Evolutionary conservation across 2,329 filamentous ascomycete genomes (phyloP).

Genomic region (Stachybotrys chlorohalonatus): DNA sequence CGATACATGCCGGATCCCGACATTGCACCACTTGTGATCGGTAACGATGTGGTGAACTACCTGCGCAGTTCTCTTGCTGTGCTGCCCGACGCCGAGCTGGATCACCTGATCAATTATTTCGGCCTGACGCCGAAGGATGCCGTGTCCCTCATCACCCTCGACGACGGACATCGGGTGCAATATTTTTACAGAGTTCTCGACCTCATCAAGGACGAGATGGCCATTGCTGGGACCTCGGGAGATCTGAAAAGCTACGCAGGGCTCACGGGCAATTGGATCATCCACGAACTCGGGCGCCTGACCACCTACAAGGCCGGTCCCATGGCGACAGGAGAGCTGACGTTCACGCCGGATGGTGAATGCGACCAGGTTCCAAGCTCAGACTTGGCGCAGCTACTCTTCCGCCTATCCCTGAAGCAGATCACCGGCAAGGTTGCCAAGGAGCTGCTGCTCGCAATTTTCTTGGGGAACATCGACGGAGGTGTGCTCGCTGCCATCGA

Average conservation of each 20-base stretch:
- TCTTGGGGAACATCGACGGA: slow-evolving; percentile 26
- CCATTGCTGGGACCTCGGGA: slow-evolving; percentile 4
- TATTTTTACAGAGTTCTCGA: slow-evolving; percentile 67
- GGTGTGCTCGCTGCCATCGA: slow-evolving; percentile 37
- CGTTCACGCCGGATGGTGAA: slow-evolving; percentile 35
- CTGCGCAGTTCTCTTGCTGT: slow-evolving; percentile 56
- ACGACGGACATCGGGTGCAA: slow-evolving; percentile 70
- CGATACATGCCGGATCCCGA: slow-evolving; percentile 98
- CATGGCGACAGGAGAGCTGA: slow-evolving; percentile 20
- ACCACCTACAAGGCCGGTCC: slow-evolving; percentile 39
- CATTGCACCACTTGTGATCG: slow-evolving; percentile 69
- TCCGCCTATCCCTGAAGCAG: slow-evolving; percentile 34
- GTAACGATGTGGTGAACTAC: slow-evolving; percentile 56
- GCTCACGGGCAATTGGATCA: slow-evolving; percentile 55
- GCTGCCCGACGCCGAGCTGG: slow-evolving; percentile 62
- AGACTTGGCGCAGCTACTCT: slow-evolving; percentile 42
- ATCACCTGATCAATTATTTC: slow-evolving; percentile 52
- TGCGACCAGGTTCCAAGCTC: slow-evolving; percentile 35
- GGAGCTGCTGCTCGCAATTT: slow-evolving; percentile 45
- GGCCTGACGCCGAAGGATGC: slow-evolving; percentile 75
- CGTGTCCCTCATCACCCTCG: slow-evolving; percentile 64
- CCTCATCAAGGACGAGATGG: slow-evolving; percentile 24
- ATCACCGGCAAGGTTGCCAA: slow-evolving; percentile 51
- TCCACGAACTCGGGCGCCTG: slow-evolving; percentile 66
- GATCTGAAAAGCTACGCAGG: slow-evolving; percentile 29